Evolutionary conservation across 2,329 filamentous ascomycete genomes (phyloP), one percentile per base, ranked within the genome.

Genomic region (Fonsecaea multimorphosa): DNA sequence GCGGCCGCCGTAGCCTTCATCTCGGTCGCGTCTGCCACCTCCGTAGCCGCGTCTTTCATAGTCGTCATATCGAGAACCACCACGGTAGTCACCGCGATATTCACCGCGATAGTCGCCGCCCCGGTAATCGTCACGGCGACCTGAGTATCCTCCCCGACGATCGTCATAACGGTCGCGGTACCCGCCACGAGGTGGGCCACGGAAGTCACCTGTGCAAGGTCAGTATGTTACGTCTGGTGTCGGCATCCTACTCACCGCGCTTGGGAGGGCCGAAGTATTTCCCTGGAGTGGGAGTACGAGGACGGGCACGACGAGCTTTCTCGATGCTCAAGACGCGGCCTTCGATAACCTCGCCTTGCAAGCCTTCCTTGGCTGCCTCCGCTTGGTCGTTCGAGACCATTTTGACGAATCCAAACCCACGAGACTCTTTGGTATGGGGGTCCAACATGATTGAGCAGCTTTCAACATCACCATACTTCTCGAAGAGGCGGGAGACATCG

Each of bases 381-480:
- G 95, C 95, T 80, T 97, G 91, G 63, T 98, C 94, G 56, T 92
- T 87, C 65, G 92, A 96, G 67, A 93, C 89, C 94, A 99, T 98
- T 85, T 99, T 98, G 78, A 99, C 95, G 83, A 99, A 99, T 63
- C 95, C 95, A 72, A 99, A 99, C 72, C 95, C 95, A 80, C 95
- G 95, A 73, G 94, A 98, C 81, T 99, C 95, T 82, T 97, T 96
- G 76, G 92, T 96, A 81, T 99, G 95, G 68, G 95, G 95, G 77
- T 99, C 95, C 76, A 94, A 89, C 95, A 99, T 99, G 83, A 99
- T 99, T 80, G 97, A 96, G 84, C 94, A 98, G 82, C 96, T 98
- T 83, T 98, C 94, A 59, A 99, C 95, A 77, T 97, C 93, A 73
- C 95, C 95, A 76, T 98, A 98, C 82, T 98, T 99, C 82, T 97